These are phyloP conservation scores for Epichloe uncinata DNA, from an alignment of 2,329 filamentous ascomycete genomes.

Conservation along the genomic window DNA sequence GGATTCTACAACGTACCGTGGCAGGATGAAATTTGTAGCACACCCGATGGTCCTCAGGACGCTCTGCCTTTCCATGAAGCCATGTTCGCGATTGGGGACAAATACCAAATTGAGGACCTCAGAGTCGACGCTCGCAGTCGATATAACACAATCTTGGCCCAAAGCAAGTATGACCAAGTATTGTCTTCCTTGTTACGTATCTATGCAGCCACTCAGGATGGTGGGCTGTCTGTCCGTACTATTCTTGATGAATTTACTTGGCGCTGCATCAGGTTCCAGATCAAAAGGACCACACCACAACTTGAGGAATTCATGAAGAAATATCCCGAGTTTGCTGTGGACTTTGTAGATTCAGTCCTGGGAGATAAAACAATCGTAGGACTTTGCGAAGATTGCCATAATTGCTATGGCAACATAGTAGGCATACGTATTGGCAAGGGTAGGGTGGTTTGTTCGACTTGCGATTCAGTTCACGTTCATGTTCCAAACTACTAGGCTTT, in stretches of 20 bases:
- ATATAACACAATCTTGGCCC: neutral
- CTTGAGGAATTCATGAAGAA: neutral
- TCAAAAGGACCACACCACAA: neutral
- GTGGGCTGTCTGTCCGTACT: too few species aligned
- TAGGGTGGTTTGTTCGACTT: too few species aligned
- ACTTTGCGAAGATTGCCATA: accelerated
- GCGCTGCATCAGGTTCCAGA: neutral
- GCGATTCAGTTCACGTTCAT: too few species aligned
- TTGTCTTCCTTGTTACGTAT: neutral
- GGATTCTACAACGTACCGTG: neutral
- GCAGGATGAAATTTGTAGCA: neutral
- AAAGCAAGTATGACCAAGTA: accelerated
- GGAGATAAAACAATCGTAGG: neutral
- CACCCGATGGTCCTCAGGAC: neutral
- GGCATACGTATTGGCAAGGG: too few species aligned
- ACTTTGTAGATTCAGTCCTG: neutral
- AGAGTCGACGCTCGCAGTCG: accelerated
- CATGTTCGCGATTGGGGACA: neutral
- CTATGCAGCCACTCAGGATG: neutral
- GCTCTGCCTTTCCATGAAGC: neutral
- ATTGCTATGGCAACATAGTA: too few species aligned
- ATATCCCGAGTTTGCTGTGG: neutral
- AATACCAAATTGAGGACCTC: neutral
- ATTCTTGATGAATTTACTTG: neutral
- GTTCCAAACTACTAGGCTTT: too few species aligned